Conservation (phyloP, 176 grass and related monocot genomes). For the Eragrostis curvula region DNA sequence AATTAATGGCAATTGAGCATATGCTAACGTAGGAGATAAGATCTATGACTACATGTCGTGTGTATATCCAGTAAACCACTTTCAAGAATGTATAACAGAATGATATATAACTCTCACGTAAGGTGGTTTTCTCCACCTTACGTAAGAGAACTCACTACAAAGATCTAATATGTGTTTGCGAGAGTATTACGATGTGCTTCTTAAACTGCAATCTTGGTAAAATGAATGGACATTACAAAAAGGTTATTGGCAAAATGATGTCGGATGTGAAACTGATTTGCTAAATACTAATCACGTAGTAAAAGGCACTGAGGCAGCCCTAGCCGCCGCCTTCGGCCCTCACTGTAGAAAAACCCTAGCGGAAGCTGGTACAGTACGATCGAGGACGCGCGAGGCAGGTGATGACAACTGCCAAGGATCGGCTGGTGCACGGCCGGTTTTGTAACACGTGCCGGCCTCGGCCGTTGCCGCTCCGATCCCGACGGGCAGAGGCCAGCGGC, state of each 20-base stretch:
- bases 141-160: no score
- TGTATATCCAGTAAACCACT: no score
- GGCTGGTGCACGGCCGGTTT: slow-evolving; percentile 36
- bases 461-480: slow-evolving; percentile 33
- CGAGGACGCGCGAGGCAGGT: background rate
- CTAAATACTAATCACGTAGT: background rate
- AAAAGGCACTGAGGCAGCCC: background rate
- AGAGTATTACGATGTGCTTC: no score
- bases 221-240: no score
- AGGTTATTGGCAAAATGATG: background rate
- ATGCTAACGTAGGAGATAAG: no score
- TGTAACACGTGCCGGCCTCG: slow-evolving; percentile 34
- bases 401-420: slow-evolving; percentile 46
- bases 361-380: background rate
- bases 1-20: no score
- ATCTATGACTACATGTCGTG: no score
- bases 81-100: no score
- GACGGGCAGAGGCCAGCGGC: background rate
- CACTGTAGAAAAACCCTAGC: slow-evolving; percentile 9
- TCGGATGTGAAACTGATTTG: background rate
- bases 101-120: no score
- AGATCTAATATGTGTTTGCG: no score
- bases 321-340: background rate
- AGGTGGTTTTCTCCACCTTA: no score
- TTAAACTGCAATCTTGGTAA: no score